These are phyloP conservation scores for Albifimbria verrucaria DNA, from an alignment of 2,329 filamentous ascomycete genomes.

Conservation along the genomic window DNA sequence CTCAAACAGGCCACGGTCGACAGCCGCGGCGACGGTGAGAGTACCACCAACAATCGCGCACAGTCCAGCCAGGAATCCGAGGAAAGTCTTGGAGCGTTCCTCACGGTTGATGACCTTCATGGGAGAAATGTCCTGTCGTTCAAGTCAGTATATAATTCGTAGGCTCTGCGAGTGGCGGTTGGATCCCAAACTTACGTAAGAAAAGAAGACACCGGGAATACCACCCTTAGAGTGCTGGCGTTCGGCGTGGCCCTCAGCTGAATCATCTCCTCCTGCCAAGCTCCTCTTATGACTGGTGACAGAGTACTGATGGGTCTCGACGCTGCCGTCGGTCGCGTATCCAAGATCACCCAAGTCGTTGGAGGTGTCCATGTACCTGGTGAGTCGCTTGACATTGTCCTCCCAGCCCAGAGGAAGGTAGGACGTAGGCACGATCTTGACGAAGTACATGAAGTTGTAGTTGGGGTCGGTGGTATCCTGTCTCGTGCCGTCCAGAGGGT, in stretches of 20 bases:
- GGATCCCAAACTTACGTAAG: conserved; percentile 66
- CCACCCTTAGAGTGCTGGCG: conserved; percentile 84
- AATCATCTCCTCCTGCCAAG: conserved; percentile 77
- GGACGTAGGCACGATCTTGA: conserved; percentile 96
- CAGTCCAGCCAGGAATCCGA: conserved; percentile 87
- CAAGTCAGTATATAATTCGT: conserved; percentile 12
- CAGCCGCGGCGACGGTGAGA: conserved; percentile 87
- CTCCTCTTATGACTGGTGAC: conserved; percentile 96
- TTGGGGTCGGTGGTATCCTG: conserved; percentile 78
- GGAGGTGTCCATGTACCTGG: conserved; percentile 41
- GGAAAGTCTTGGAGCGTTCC: conserved; percentile 81
- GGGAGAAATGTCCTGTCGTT: conserved; percentile 81
- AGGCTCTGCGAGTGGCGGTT: neutral
- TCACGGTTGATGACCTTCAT: conserved; percentile 99
- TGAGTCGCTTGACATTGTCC: conserved; percentile 40
- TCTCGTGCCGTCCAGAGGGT: conserved; percentile 78
- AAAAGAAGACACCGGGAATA: conserved; percentile 98
- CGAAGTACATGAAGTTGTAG: conserved; percentile 98
- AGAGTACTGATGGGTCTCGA: conserved; percentile 98
- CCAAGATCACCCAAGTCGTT: conserved; percentile 66
- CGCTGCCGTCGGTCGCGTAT: conserved; percentile 66
- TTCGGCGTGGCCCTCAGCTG: conserved; percentile 86
- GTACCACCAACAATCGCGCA: conserved; percentile 95
- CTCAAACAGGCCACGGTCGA: conserved; percentile 90
- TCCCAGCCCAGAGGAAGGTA: conserved; percentile 93